phyloP scores from a whole-genome alignment of 1,284 basidiomycete genomes.

The Ganoderma resinaceum region DNA sequence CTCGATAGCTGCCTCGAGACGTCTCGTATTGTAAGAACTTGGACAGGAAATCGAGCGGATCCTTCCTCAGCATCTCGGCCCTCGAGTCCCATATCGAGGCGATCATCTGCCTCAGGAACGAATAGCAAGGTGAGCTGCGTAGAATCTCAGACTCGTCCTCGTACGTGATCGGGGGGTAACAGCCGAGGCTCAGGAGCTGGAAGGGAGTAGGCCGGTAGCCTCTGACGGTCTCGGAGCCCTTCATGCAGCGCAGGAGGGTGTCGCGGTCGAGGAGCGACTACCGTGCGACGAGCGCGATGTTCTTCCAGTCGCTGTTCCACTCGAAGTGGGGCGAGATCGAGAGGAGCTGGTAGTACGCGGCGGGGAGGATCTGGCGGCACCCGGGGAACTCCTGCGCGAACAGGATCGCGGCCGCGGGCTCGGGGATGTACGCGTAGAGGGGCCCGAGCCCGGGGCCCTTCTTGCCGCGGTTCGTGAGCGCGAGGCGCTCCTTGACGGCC shows the following conservation, averaged over 20 bases:
- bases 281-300: not conserved
- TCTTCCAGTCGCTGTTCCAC: slow-evolving; percentile 1
- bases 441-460: not conserved
- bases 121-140: not conserved
- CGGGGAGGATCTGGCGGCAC: not conserved
- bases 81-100: not conserved
- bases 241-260: not conserved
- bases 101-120: not conserved
- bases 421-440: not conserved
- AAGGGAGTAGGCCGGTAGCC: not conserved
- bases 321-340: not conserved
- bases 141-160: not conserved
- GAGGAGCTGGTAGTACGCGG: not conserved
- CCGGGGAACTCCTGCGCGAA: not conserved
- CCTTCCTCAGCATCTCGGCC: not conserved
- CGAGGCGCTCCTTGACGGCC: not conserved
- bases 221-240: not conserved
- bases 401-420: not conserved
- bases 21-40: not conserved
- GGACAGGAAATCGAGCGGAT: not conserved
- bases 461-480: not conserved
- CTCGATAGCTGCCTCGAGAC: not conserved
- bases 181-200: not conserved
- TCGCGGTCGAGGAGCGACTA: not conserved
- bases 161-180: not conserved